Evolutionary conservation across 2,329 filamentous ascomycete genomes (phyloP).

Genomic region (Aspergillus pseudoviridinutans): DNA sequence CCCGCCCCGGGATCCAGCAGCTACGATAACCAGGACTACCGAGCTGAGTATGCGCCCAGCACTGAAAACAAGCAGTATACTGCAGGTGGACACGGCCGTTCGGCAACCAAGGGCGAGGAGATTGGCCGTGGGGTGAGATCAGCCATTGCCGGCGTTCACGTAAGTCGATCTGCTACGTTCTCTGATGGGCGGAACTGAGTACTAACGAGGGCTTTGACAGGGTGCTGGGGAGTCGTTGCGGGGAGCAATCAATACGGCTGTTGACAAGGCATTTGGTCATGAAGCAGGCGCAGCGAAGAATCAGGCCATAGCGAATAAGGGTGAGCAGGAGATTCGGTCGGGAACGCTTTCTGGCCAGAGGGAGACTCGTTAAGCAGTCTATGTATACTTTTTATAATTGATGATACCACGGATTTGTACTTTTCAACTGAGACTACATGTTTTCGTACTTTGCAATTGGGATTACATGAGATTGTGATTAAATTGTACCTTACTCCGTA

Average conservation of each 20-base stretch:
- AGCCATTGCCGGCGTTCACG: conserved; percentile 32
- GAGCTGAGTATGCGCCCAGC: conserved; percentile 15
- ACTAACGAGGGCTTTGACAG: conserved; percentile 16
- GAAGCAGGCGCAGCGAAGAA: conserved; percentile 34
- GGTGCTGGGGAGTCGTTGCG: conserved; percentile 40
- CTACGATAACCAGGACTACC: conserved; percentile 12
- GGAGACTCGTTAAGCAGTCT: not conserved
- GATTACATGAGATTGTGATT: not conserved
- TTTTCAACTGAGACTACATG: not conserved
- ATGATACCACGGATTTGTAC: not conserved
- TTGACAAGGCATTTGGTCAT: conserved; percentile 38
- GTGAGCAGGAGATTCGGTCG: conserved; percentile 31
- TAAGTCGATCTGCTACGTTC: conserved; percentile 18
- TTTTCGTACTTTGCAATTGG: not conserved
- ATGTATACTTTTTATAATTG: not conserved
- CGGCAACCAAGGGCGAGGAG: conserved; percentile 14
- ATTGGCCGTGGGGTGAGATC: conserved; percentile 24
- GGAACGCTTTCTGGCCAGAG: conserved; percentile 21
- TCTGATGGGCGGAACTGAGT: not conserved
- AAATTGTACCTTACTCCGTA: not conserved
- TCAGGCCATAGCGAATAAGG: conserved; percentile 32
- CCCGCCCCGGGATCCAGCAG: conserved; percentile 13
- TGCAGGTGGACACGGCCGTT: conserved; percentile 2
- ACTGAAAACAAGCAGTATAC: conserved; percentile 13
- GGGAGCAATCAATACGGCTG: conserved; percentile 33